These are phyloP conservation scores for Phytopythium sindhum DNA, from an alignment of 352 stramenopile species.

Conservation along the genomic window DNA sequence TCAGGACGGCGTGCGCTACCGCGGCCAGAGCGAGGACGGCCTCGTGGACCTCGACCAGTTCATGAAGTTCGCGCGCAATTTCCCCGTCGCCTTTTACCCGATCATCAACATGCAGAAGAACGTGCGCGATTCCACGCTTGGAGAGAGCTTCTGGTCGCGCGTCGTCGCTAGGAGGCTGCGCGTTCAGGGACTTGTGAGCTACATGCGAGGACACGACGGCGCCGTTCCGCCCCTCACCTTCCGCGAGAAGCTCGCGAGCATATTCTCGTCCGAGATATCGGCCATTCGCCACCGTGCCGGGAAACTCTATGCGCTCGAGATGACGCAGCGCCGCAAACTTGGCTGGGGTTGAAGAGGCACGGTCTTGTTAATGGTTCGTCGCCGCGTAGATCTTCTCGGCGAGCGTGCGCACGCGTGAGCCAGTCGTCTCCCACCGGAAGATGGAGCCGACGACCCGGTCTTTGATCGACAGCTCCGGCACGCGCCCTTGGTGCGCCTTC, in stretches of 20 bases:
- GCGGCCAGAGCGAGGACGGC: slow-evolving; percentile 26
- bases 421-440: slow-evolving; percentile 24
- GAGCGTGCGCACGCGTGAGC: slow-evolving; percentile 23
- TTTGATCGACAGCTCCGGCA: slow-evolving; percentile 33
- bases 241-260: slow-evolving; percentile 31
- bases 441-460: slow-evolving; percentile 27
- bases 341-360: slow-evolving; percentile 10
- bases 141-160: slow-evolving; percentile 36
- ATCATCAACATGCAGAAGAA: slow-evolving; percentile 65
- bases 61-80: slow-evolving; percentile 48
- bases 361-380: not conserved
- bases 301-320: slow-evolving; percentile 41
- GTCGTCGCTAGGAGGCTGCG: slow-evolving; percentile 48
- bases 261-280: slow-evolving; percentile 47
- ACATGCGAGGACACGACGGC: slow-evolving; percentile 57
- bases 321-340: slow-evolving; percentile 28
- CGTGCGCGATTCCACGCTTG: slow-evolving; percentile 34
- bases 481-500: slow-evolving; percentile 26
- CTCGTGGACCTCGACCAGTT: slow-evolving; percentile 46
- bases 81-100: slow-evolving; percentile 49
- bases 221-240: slow-evolving; percentile 38
- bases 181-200: slow-evolving; percentile 45
- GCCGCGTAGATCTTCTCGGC: slow-evolving; percentile 38
- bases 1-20: slow-evolving; percentile 17
- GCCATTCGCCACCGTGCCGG: slow-evolving; percentile 44